These are phyloP conservation scores for Starmerella vitae DNA, from an alignment of 805 yeast species.

Conservation along the genomic window DNA sequence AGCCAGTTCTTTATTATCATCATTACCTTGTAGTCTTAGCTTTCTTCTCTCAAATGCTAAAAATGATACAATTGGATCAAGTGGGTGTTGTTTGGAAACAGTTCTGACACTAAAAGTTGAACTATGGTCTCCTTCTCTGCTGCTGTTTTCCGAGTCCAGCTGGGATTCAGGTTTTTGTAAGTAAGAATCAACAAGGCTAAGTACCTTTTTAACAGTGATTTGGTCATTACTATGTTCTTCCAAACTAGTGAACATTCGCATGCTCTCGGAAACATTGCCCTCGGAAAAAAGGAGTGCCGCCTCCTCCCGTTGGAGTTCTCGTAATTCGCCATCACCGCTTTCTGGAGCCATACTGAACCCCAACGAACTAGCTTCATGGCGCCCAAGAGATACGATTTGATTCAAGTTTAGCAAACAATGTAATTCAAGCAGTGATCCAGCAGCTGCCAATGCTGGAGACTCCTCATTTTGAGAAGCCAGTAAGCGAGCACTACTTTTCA, in stretches of 20 bases:
- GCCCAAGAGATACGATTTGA: not conserved
- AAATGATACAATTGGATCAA: slow-evolving; percentile 13
- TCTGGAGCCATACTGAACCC: slow-evolving; percentile 6
- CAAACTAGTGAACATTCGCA: slow-evolving; percentile 10
- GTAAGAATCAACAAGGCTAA: not conserved
- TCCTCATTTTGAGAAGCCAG: not conserved
- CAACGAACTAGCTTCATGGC: slow-evolving; percentile 11
- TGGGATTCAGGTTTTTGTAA: not conserved
- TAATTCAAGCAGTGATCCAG: not conserved
- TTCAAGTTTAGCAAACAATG: not conserved
- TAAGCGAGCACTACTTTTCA: not conserved
- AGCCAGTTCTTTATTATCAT: not conserved
- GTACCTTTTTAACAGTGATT: not conserved
- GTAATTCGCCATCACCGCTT: not conserved
- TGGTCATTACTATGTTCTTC: slow-evolving; percentile 12
- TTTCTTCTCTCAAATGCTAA: slow-evolving; percentile 14
- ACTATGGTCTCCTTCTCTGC: no score
- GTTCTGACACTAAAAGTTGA: not conserved
- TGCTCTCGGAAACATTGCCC: slow-evolving; percentile 10
- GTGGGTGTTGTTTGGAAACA: slow-evolving; percentile 1
- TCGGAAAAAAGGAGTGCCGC: slow-evolving; percentile 7
- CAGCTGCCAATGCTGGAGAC: not conserved
- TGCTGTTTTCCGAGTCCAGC: not conserved
- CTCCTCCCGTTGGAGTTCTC: slow-evolving; percentile 8
- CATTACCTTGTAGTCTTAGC: slow-evolving; percentile 7